These are phyloP conservation scores for Hypoxylon fuscum DNA, from an alignment of 495 filamentous ascomycete species.

Conservation along the genomic window DNA sequence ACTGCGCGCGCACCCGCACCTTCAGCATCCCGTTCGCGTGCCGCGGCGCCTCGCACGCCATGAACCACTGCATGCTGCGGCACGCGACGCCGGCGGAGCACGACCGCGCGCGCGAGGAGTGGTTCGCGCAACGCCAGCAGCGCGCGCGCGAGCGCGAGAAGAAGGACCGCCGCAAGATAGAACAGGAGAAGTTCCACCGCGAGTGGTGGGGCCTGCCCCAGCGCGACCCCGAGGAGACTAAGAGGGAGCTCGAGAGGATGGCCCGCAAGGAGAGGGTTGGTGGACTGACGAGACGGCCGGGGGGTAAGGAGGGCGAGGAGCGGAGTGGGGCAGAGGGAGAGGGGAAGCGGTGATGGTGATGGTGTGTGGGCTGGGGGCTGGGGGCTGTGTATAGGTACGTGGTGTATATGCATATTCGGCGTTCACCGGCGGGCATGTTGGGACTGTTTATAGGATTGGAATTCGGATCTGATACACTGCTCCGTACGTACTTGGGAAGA, in stretches of 20 bases:
- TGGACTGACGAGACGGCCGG: constrained; percentile 40
- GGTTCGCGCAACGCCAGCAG: constrained; percentile 80
- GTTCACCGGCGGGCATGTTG: constrained; percentile 26
- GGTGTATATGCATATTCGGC: constrained; percentile 36
- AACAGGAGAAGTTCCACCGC: constrained; percentile 65
- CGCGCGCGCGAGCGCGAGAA: constrained; percentile 69
- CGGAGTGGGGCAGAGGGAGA: too few relatives aligned
- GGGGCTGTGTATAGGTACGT: constrained; percentile 16
- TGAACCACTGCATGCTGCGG: constrained; percentile 92
- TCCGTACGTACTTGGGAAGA: constrained; percentile 8
- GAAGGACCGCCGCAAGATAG: constrained; percentile 62
- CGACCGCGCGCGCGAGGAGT: constrained; percentile 90
- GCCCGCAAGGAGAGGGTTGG: constrained; percentile 49
- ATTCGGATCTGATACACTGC: constrained; percentile 26
- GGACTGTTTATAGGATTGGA: constrained; percentile 18
- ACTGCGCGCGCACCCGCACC: constrained; percentile 86
- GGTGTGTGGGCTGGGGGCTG: too few relatives aligned
- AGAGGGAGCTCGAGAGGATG: constrained; percentile 51
- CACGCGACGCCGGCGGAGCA: constrained; percentile 86
- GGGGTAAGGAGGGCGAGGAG: too few relatives aligned
- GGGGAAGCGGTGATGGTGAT: constrained; percentile 17
- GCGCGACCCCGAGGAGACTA: constrained; percentile 54
- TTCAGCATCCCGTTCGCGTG: constrained; percentile 86
- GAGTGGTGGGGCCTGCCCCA: constrained; percentile 69
- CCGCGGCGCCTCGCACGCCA: constrained; percentile 75